These are phyloP conservation scores for Trichoderma hamatum DNA, from an alignment of 2,329 filamentous ascomycete genomes.

Conservation along the genomic window DNA sequence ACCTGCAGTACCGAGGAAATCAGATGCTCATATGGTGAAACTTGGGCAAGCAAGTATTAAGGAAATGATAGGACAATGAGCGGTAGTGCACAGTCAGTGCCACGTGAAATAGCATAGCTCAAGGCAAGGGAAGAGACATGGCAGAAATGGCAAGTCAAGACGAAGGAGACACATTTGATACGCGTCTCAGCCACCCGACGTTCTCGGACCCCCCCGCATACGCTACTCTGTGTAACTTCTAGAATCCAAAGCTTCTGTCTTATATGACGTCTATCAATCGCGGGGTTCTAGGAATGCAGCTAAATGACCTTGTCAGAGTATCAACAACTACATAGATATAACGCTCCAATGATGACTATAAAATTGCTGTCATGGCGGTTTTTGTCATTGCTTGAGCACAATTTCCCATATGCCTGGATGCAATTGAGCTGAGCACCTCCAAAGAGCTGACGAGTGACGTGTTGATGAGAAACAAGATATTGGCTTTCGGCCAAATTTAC, in stretches of 20 bases:
- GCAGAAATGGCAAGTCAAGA: constrained; percentile 22
- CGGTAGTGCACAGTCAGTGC: not conserved
- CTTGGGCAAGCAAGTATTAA: not conserved
- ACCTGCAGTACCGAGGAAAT: not conserved
- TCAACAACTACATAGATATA: no score
- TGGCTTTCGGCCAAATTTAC: not conserved
- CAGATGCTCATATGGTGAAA: not conserved
- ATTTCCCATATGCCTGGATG: not conserved
- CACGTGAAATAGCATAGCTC: not conserved
- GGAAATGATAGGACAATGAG: not conserved
- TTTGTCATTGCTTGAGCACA: not conserved
- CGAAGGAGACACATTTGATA: not conserved
- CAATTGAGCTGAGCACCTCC: not conserved
- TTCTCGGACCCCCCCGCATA: not conserved
- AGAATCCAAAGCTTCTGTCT: not conserved
- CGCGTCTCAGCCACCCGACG: constrained; percentile 17
- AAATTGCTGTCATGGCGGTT: not conserved
- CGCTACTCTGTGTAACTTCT: not conserved
- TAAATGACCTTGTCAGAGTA: not conserved
- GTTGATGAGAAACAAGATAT: not conserved
- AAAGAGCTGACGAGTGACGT: not conserved
- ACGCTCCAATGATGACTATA: not conserved
- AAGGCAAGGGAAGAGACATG: not conserved
- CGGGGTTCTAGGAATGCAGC: not conserved
- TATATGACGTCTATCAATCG: not conserved